Conservation (phyloP, 805 yeast genomes). For the Saturnispora ahearnii region DNA sequence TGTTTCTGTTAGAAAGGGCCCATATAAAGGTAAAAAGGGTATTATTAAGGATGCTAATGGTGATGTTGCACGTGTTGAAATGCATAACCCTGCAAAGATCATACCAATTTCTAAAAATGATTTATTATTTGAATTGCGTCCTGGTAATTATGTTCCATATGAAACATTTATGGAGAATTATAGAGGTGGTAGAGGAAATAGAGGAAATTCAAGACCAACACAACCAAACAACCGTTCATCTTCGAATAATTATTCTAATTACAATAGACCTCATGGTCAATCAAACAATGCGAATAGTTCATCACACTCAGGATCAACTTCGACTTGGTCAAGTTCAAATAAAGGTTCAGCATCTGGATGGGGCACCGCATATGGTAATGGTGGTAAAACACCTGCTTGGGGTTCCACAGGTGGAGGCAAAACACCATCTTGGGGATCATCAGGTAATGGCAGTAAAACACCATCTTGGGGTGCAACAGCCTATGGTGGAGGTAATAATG, state of each 20-base stretch:
- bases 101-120: conserved; percentile 75
- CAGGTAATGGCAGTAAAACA: conserved; percentile 21
- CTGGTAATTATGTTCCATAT: conserved; percentile 66
- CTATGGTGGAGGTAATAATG: conserved; percentile 34
- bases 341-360: conserved; percentile 5
- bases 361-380: conserved; percentile 23
- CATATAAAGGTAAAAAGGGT: conserved; percentile 92
- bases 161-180: conserved; percentile 55
- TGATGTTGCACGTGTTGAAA: conserved; percentile 81
- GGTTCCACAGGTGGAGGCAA: conserved; percentile 30
- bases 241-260: background rate
- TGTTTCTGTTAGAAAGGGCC: conserved; percentile 82
- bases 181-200: conserved; percentile 26
- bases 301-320: background rate
- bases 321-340: conserved; percentile 1
- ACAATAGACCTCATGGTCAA: background rate
- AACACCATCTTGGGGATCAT: conserved; percentile 44
- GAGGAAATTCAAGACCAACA: conserved; percentile 3
- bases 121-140: conserved; percentile 59
- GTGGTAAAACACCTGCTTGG: conserved; percentile 25
- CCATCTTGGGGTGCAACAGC: conserved; percentile 33
- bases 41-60: conserved; percentile 91
- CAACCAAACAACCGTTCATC: background rate
- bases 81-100: conserved; percentile 86
- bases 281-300: background rate